Base-by-base conservation (phyloP, 306 rosid genomes). In the Begonia masoniana region DNA sequence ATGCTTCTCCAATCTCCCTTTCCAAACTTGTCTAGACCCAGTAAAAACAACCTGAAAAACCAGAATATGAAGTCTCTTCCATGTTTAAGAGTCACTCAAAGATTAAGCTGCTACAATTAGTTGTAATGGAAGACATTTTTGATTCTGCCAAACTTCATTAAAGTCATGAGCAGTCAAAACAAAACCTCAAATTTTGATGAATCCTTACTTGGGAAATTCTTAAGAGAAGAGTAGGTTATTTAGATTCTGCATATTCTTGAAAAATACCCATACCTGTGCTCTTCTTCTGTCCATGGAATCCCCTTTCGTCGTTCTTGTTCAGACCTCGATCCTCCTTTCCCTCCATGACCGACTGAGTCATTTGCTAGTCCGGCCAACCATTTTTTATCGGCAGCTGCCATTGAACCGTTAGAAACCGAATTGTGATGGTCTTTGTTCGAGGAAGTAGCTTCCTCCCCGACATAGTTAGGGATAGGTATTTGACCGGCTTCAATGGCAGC, bases 1-100 rank as follows among this genome's bases (percentile, higher is more conserved):
- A 91, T 91, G 76, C 99, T 91, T 62, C 99, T 83, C 99, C 99
- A 91, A 76, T 91, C 99, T 45, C 99, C 99, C 65, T 91, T 91
- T 23, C 99, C 99, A 77, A 91, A 86, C 66, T 91, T 91, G 65
- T 91, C 99, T 14, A 91, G 84, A 39, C 99, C 99, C 66, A 91
- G 82, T 64, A 91, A 82, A 79, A 91, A 91, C 63, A 91, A 58
- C 80, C 99, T 91, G 68, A 56, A 60, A 73, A 26, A 48, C 50
- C 23, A 13, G 50, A 17, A 45, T 10, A 45, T 45, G 49, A 45
- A 45, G n/a, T 7, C 13, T 6, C 15, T 45, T n/a, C 49, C 13
- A 45, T 45, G 3, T 45, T 45, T 3, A n/a, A n/a, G 7, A 1
- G 0, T 45, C 13, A 2, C 13, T 6, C 36, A 26, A 4, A 26